Base-by-base conservation (phyloP, 306 rosid species). In the Quercus robur region DNA sequence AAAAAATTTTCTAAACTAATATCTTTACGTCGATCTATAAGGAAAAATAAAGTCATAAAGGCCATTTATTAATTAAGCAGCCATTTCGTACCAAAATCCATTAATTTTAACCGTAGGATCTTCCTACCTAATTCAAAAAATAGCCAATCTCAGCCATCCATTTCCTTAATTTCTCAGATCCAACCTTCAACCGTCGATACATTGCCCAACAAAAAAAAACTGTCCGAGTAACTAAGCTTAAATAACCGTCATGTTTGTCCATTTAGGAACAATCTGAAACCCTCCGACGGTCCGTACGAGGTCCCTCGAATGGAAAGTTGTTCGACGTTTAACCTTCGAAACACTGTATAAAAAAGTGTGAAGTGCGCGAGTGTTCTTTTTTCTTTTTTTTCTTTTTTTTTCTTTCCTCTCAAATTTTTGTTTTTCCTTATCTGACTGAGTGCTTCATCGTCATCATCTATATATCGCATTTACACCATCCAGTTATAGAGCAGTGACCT, bases 321-420 rank as follows among this genome's bases (percentile, higher is more conserved):
- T 59, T 81, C 81, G 80, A 80, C 41, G 71, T 84, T 70, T 87
- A 82, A 85, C 71, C 46, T 41, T 75, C 46, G 80, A 71, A 84
- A 91, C 84, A 77, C 79, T 88, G 85, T 90, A 85, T 83, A 85
- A 38, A 70, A 81, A 75, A 66, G 12, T 69, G 77, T 82, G 75
- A 75, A 80, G 80, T 55, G 66, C 81, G 23, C 57, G 28, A 61
- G 35, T 35, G 33, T 1, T 74, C 76, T n/a, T 76, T 63, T 25
- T 25, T 23, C 25, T 23, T 25, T 25, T 25, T 25, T 75, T 23
- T 81, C 58, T 26, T 70, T 80, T 75, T 30, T 81, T 63, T 31
- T 70, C 11, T 41, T 41, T 41, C 12, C 46, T 41, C 12, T 8
- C 46, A 41, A 41, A 8, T 8, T 41, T 41, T 41, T 41, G 46